Conservation (phyloP, 1,284 basidiomycete species). For the Cystobasidium slooffiae region DNA sequence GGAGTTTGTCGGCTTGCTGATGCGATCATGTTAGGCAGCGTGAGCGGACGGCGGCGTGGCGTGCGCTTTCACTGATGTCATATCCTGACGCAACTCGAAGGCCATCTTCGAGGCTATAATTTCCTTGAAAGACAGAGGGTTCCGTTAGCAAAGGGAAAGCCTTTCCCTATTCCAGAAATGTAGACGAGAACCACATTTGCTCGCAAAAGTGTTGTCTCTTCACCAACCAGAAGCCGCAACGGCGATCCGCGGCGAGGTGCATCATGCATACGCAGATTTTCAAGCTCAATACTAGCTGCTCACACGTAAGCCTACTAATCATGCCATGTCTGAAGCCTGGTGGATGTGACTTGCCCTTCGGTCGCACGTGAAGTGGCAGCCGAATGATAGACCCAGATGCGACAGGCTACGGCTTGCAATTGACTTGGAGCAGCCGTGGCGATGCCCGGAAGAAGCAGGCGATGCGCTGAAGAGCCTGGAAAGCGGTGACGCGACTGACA, state of each 20-base stretch:
- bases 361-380: constrained; percentile 10
- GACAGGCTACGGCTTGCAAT: constrained; percentile 15
- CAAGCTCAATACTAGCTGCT: constrained; percentile 10
- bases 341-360: constrained; percentile 15
- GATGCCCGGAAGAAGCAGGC: constrained; percentile 14
- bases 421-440: constrained; percentile 8
- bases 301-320: constrained; percentile 15
- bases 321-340: constrained; percentile 12
- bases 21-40: too few species aligned
- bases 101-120: constrained; percentile 10
- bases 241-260: constrained; percentile 13
- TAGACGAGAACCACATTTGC: constrained; percentile 15
- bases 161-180: constrained; percentile 16
- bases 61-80: too few species aligned
- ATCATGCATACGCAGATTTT: constrained; percentile 14
- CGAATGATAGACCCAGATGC: constrained; percentile 11
- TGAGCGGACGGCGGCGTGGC: too few species aligned
- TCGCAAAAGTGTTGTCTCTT: constrained; percentile 16
- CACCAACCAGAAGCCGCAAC: constrained; percentile 7
- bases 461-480: constrained; percentile 14
- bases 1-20: too few species aligned
- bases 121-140: constrained; percentile 15
- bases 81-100: constrained; percentile 1
- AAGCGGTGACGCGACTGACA: constrained; percentile 14
- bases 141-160: constrained; percentile 12